Percentiles rank a stretch among this genome's conserved stretches.
Evolutionary conservation across 768 basidiomycete species (phyloP).

Genomic region (Phanerochaete carnosa): DNA sequence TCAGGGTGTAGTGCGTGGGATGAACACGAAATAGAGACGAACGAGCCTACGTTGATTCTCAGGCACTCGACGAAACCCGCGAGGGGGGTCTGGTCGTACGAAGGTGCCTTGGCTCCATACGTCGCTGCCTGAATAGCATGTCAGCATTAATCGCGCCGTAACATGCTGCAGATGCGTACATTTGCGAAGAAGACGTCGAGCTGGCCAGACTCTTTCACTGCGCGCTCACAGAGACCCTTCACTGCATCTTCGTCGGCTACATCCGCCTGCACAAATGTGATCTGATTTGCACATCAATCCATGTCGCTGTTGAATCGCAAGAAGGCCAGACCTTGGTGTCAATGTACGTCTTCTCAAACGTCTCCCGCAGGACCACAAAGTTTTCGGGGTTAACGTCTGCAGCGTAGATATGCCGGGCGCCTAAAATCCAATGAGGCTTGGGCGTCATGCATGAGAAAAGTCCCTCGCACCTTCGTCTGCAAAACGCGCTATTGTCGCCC

Average conservation of each 20-base stretch:
- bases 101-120: background rate
- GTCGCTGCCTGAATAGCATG: background rate
- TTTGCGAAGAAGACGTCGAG: conserved; percentile 96
- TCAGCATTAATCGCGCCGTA: background rate
- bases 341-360: conserved; percentile 64
- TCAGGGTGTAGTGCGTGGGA: conserved; percentile 36
- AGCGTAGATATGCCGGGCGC: background rate
- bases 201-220: conserved; percentile 75
- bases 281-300: conserved; percentile 38
- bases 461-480: conserved; percentile 70
- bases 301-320: background rate
- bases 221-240: conserved; percentile 63
- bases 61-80: conserved; percentile 78
- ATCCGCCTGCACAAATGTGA: conserved; percentile 72
- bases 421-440: background rate
- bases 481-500: conserved; percentile 68
- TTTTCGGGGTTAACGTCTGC: background rate
- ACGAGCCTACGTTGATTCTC: conserved; percentile 71
- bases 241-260: conserved; percentile 78
- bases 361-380: conserved; percentile 17
- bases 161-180: conserved; percentile 37
- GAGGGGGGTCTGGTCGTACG: conserved; percentile 36
- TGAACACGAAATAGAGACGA: conserved; percentile 8
- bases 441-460: background rate
- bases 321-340: conserved; percentile 65